These are phyloP conservation scores for Aspergillus floridensis DNA, from an alignment of 2,329 filamentous ascomycete species.

Conservation along the genomic window DNA sequence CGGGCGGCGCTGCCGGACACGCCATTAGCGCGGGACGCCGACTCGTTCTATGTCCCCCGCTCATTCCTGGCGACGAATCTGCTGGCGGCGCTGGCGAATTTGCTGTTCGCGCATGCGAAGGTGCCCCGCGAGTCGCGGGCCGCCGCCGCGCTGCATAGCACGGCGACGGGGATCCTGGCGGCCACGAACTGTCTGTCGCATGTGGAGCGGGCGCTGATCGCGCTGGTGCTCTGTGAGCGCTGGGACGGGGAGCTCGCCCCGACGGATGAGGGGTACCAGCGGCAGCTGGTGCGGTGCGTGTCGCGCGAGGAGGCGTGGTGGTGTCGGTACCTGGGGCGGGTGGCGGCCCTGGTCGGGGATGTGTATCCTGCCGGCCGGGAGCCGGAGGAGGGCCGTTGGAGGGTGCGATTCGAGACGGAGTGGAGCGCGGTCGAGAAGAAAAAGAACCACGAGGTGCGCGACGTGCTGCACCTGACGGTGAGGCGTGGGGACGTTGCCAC, in stretches of 20 bases:
- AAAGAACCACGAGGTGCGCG: constrained; percentile 31
- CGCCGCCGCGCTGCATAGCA: constrained; percentile 68
- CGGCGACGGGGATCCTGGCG: constrained; percentile 65
- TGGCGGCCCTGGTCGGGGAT: constrained; percentile 57
- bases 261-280: constrained; percentile 55
- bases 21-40: constrained; percentile 16
- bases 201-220: constrained; percentile 66
- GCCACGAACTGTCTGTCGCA: constrained; percentile 73
- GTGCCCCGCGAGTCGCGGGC: constrained; percentile 57
- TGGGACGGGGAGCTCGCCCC: constrained; percentile 68
- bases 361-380: constrained; percentile 61
- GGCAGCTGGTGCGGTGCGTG: constrained; percentile 53
- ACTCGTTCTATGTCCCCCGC: constrained; percentile 32
- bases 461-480: constrained; percentile 47
- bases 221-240: constrained; percentile 67
- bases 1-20: constrained; percentile 45
- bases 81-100: constrained; percentile 57
- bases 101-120: constrained; percentile 55
- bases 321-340: constrained; percentile 61
- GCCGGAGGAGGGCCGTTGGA: constrained; percentile 22
- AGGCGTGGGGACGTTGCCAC: constrained; percentile 41
- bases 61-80: constrained; percentile 46
- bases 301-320: constrained; percentile 61
- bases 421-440: constrained; percentile 45
- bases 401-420: constrained; percentile 41